A percentile compares a stretch with the other conserved stretches of the same genome.
Evolutionary conservation across 2,329 filamentous ascomycete species (phyloP).

Genomic region (Epichloe coenophiala): DNA sequence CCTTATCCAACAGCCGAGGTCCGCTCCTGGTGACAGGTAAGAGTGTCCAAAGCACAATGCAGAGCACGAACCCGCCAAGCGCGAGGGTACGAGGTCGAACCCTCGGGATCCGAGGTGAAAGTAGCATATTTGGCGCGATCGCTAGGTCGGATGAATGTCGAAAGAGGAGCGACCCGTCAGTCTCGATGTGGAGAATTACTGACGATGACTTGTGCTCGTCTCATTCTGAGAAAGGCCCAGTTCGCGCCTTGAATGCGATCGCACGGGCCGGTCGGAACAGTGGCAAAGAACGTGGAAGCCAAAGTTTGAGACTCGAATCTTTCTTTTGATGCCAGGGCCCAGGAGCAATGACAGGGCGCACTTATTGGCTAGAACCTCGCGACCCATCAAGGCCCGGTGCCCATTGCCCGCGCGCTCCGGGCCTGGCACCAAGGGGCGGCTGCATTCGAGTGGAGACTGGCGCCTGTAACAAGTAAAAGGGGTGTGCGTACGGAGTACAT

Average conservation of each 20-base stretch:
- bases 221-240: not conserved
- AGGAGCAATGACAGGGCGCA: too few species aligned
- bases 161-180: not conserved
- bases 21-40: not conserved
- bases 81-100: conserved; percentile 2
- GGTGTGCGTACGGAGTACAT: not conserved
- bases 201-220: not conserved
- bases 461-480: not conserved
- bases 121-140: conserved; percentile 3
- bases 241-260: not conserved
- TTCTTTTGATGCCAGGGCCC: too few species aligned
- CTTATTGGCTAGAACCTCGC: too few species aligned
- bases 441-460: too few species aligned
- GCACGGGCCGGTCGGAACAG: not conserved
- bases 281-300: too few species aligned
- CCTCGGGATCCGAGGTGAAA: conserved; percentile 3
- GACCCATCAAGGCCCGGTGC: too few species aligned
- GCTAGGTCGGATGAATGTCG: not conserved
- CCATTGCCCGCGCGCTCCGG: too few species aligned
- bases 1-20: not conserved
- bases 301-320: too few species aligned
- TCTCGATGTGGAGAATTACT: not conserved
- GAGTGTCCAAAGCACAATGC: conserved; percentile 4
- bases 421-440: too few species aligned
- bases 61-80: conserved; percentile 2